Base-by-base conservation (phyloP, 2,329 filamentous ascomycete species). In the Xylariomycetidae sp. region DNA sequence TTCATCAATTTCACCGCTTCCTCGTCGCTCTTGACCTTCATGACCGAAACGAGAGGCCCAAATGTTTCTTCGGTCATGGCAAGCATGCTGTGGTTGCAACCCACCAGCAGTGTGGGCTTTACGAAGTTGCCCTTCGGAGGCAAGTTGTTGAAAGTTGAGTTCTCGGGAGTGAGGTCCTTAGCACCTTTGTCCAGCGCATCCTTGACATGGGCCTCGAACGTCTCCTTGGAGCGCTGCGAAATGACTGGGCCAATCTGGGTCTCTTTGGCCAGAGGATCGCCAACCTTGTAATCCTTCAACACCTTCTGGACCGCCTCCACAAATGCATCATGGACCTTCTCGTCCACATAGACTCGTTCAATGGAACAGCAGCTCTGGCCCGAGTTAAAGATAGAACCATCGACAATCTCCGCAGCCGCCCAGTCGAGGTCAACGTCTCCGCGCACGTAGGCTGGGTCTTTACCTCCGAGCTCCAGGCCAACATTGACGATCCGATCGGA, bases 331-430 rank as follows among this genome's bases (percentile, higher is more conserved):
- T 95, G 79, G 31, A 96, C 76, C 48, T 76, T 79, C 53, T 85
- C 82, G 51, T 92, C 79, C 5, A 96, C 89, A 52, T 96, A 96
- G 14, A 96, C 78, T 20, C 90, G 74, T 65, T 96, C 90, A 34
- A 96, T 71, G 16, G 87, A 85, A 63, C 90, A 96, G 69, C 90
- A 96, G 57, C 87, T 94, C 67, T 96, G 90, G n/a, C 90, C 90
- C 32, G 89, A 95, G 66, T 96, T 96, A 72, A 96, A 96, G 37
- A 96, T 70, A n/a, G 88, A 82, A 14, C 90, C 90, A 49, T 96
- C 90, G 10, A 96, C 87, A 50, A 96, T 92, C 62, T 95, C 88
- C 47, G 85, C 88, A 0, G 90, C 90, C 1, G 83, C 89, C 90
- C 89, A 95, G 29, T 78, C 77, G 29, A 94, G 62, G 56, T 96